These are phyloP conservation scores for Backusella macrospora DNA, from an alignment of 192 early-diverging fungal species.

Conservation along the genomic window DNA sequence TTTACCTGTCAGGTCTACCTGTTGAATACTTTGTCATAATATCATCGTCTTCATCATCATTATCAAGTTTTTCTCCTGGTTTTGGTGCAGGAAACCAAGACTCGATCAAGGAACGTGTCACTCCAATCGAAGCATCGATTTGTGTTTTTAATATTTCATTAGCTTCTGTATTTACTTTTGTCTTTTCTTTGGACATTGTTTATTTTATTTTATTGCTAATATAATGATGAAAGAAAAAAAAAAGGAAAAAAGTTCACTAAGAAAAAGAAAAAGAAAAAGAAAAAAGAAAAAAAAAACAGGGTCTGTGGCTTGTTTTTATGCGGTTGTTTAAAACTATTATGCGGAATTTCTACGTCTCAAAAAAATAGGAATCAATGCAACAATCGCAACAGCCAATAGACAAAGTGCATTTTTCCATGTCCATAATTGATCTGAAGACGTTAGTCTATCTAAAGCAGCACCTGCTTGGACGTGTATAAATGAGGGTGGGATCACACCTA, in stretches of 20 bases:
- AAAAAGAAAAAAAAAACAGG: background rate
- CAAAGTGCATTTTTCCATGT: slow-evolving; percentile 52
- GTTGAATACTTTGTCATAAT: slow-evolving; percentile 23
- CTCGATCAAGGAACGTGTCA: slow-evolving; percentile 46
- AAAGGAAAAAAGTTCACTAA: no score
- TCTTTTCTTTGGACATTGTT: slow-evolving; percentile 31
- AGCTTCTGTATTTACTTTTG: slow-evolving; percentile 41
- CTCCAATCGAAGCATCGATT: slow-evolving; percentile 53
- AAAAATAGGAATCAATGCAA: slow-evolving; percentile 50
- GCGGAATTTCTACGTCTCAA: slow-evolving; percentile 34
- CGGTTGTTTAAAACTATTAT: background rate
- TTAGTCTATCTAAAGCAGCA: slow-evolving; percentile 50
- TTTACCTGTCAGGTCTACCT: slow-evolving; percentile 45
- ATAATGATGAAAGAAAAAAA: background rate
- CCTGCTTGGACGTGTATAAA: slow-evolving; percentile 64
- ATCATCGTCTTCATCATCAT: slow-evolving; percentile 33
- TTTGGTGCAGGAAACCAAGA: slow-evolving; percentile 51
- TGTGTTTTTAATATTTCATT: slow-evolving; percentile 52
- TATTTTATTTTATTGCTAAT: no score
- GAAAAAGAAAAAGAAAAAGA: background rate
- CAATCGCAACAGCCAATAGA: slow-evolving; percentile 45
- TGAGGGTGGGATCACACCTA: slow-evolving; percentile 51
- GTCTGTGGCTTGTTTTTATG: background rate
- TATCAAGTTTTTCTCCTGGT: slow-evolving; percentile 41
- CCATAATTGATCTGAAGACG: slow-evolving; percentile 47